Evolutionary conservation across 73 alveolate genomes (phyloP).

Genomic region (Tetrahymena borealis): DNA sequence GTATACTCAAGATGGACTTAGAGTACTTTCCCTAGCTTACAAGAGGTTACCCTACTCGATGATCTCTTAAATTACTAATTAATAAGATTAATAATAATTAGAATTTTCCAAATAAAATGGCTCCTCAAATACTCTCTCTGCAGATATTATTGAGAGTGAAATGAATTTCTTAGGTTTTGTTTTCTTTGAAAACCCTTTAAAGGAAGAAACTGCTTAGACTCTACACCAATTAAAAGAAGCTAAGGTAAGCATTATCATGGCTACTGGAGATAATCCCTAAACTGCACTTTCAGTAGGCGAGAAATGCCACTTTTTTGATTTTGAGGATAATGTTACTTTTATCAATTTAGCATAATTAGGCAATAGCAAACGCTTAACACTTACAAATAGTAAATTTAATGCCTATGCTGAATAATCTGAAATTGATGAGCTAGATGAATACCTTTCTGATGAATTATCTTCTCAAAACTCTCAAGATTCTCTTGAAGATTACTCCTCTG

Average conservation of each 20-base stretch:
- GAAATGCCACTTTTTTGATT: not conserved
- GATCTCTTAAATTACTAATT: too few species aligned
- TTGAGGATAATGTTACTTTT: not conserved
- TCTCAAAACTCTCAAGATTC: not conserved
- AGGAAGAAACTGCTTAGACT: conserved; percentile 51
- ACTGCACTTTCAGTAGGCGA: conserved; percentile 72
- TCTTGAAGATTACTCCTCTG: not conserved
- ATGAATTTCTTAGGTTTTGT: conserved; percentile 74
- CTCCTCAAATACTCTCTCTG: conserved; percentile 51
- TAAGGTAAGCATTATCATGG: conserved; percentile 68
- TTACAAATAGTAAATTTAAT: not conserved
- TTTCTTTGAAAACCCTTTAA: conserved; percentile 67
- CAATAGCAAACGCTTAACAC: not conserved
- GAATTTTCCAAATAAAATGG: not conserved
- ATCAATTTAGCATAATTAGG: not conserved
- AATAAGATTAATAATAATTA: not conserved
- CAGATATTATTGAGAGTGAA: conserved; percentile 68
- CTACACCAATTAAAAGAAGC: conserved; percentile 55
- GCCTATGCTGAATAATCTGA: not conserved
- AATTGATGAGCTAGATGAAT: not conserved
- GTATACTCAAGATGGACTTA: conserved; percentile 69
- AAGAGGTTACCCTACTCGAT: conserved; percentile 27
- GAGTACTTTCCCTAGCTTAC: conserved; percentile 79
- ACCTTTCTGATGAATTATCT: not conserved
- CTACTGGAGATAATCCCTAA: conserved; percentile 82